Evolutionary conservation across 2,329 filamentous ascomycete species (phyloP).

Genomic region (Penicillium sp.): DNA sequence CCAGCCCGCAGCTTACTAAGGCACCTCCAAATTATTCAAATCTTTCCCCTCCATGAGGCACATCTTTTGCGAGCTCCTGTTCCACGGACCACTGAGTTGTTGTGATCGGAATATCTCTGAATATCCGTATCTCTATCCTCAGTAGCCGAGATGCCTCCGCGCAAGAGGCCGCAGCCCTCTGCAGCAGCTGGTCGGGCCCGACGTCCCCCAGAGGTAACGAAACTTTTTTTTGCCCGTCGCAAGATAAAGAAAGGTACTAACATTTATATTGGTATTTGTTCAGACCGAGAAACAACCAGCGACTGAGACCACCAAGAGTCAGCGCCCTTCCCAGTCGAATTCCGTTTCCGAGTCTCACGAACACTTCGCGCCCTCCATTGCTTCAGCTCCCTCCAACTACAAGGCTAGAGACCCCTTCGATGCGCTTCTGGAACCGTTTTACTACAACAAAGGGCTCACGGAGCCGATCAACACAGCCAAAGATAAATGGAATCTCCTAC

Average conservation of each 20-base stretch:
- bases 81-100: constrained; percentile 7
- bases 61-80: constrained; percentile 3
- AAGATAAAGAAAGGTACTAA: constrained; percentile 11
- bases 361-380: constrained; percentile 17
- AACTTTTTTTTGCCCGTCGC: constrained; percentile 25
- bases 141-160: constrained; percentile 36
- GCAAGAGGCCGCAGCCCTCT: constrained; percentile 35
- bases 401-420: constrained; percentile 50
- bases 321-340: constrained; percentile 30
- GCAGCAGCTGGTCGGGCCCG: constrained; percentile 27
- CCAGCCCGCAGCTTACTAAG: constrained; percentile 15
- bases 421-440: constrained; percentile 65
- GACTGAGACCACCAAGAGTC: constrained; percentile 27
- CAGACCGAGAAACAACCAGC: constrained; percentile 14
- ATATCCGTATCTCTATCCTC: neutral
- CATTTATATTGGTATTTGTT: neutral
- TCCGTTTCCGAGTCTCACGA: constrained; percentile 18
- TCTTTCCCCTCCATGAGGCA: constrained; percentile 24
- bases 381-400: constrained; percentile 23
- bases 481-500: constrained; percentile 96
- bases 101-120: constrained; percentile 6
- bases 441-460: constrained; percentile 63
- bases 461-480: constrained; percentile 66
- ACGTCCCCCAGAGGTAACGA: constrained; percentile 34
- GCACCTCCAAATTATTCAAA: constrained; percentile 25